phyloP scores from a whole-genome alignment of 2,329 filamentous ascomycete genomes.

The Penicillium verrucosum region DNA sequence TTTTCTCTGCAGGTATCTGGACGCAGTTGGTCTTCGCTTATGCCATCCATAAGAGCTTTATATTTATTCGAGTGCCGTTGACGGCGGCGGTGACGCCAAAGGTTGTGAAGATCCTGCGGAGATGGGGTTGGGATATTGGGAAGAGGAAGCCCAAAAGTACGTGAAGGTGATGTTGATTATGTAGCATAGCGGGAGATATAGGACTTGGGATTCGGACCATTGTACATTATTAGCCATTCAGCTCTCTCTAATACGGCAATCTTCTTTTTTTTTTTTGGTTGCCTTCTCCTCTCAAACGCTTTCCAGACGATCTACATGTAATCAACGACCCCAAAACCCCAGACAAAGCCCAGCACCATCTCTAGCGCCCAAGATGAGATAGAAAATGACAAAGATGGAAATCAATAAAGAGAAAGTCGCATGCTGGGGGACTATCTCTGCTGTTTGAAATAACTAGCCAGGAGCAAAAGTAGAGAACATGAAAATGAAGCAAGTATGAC shows the following conservation, averaged over 20 bases:
- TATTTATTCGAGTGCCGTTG: conserved; percentile 90
- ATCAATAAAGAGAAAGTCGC: not conserved
- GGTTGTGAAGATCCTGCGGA: conserved; percentile 81
- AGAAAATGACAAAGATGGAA: conserved; percentile 1
- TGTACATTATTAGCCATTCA: conserved; percentile 35
- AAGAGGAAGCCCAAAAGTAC: conserved; percentile 57
- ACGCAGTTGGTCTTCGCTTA: conserved; percentile 93
- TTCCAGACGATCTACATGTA: conserved; percentile 8
- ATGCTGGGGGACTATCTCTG: conserved; percentile 1
- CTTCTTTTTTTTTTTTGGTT: not conserved
- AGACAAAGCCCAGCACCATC: conserved; percentile 1
- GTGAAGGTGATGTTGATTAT: conserved; percentile 14
- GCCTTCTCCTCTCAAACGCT: conserved; percentile 21
- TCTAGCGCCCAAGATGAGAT: conserved; percentile 5
- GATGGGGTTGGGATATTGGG: conserved; percentile 94
- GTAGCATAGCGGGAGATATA: conserved; percentile 9
- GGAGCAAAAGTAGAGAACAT: conserved; percentile 3
- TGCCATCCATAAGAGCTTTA: conserved; percentile 96
- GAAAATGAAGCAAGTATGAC: conserved; percentile 10
- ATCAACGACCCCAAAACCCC: conserved; percentile 5
- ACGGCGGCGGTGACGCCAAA: conserved; percentile 89
- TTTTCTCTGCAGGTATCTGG: conserved; percentile 55
- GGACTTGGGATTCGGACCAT: conserved; percentile 10
- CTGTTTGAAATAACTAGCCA: not conserved
- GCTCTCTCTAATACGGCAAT: conserved; percentile 23